Conservation (phyloP, 2,329 filamentous ascomycete species). For the Aspergillus felis region DNA sequence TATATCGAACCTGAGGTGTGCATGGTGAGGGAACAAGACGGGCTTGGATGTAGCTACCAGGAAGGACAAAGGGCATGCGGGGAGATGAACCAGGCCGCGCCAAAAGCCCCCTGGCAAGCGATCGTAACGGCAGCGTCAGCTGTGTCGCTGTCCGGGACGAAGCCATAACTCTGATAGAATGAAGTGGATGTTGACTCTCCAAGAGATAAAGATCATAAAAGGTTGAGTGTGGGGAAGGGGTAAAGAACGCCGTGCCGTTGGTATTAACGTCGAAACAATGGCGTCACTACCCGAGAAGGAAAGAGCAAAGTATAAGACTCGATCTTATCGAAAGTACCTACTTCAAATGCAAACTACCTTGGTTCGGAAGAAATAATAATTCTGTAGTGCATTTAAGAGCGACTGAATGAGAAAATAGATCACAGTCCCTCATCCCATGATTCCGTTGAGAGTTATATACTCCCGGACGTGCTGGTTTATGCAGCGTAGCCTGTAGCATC, state of each 20-base stretch:
- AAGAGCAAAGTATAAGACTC: neutral
- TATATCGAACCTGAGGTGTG: constrained; percentile 44
- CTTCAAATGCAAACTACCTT: neutral
- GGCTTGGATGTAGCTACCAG: neutral
- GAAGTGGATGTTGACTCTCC: constrained; percentile 2
- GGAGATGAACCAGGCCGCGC: constrained; percentile 4
- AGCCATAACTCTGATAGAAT: constrained; percentile 5
- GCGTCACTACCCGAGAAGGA: constrained; percentile 14
- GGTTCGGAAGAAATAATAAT: neutral
- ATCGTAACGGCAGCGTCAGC: constrained; percentile 4
- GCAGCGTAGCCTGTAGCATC: constrained; percentile 43
- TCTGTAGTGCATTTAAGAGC: neutral
- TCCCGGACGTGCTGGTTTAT: constrained; percentile 38
- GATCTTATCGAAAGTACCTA: neutral
- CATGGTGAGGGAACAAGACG: neutral
- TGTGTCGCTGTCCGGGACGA: constrained; percentile 6
- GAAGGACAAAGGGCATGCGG: constrained; percentile 2
- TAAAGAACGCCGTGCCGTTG: neutral
- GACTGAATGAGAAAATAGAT: neutral
- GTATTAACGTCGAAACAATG: constrained; percentile 4
- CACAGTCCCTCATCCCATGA: neutral
- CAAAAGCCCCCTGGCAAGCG: neutral
- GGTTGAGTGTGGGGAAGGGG: neutral
- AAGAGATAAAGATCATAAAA: neutral
- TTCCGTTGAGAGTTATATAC: constrained; percentile 9